phyloP scores from a whole-genome alignment of 2,329 filamentous ascomycete species.

The Lecanicillium sp. region DNA sequence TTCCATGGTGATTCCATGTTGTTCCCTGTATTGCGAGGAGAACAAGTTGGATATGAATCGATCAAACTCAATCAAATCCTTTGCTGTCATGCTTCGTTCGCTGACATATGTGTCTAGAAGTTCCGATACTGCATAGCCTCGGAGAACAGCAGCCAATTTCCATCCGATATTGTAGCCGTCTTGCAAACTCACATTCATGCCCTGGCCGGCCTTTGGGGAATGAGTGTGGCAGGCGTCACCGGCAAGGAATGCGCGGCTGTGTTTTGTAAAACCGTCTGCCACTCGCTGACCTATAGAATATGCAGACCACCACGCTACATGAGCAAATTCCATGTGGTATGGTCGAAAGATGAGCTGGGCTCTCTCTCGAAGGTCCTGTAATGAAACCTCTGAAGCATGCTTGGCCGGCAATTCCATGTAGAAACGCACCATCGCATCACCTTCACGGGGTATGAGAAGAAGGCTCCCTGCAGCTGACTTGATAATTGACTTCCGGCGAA shows the following conservation, averaged over 20 bases:
- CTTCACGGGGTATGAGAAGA: constrained; percentile 55
- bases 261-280: constrained; percentile 43
- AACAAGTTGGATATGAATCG: constrained; percentile 46
- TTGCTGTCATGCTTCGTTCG: constrained; percentile 49
- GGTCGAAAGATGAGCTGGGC: constrained; percentile 46
- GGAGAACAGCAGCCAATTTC: constrained; percentile 38
- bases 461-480: constrained; percentile 47
- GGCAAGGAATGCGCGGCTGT: constrained; percentile 54
- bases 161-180: constrained; percentile 51
- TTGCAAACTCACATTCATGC: constrained; percentile 65
- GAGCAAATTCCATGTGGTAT: constrained; percentile 44
- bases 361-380: constrained; percentile 44
- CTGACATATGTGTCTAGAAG: constrained; percentile 38
- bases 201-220: constrained; percentile 55
- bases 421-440: constrained; percentile 48
- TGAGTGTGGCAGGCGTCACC: constrained; percentile 56
- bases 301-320: constrained; percentile 55
- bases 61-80: constrained; percentile 56
- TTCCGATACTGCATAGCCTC: constrained; percentile 26
- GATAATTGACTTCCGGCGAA: constrained; percentile 48
- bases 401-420: constrained; percentile 47
- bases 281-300: constrained; percentile 59
- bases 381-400: constrained; percentile 38
- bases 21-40: constrained; percentile 29
- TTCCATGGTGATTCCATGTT: constrained; percentile 30